phyloP scores from a whole-genome alignment of 208 protist species.

The Trypanosoma melophagium region DNA sequence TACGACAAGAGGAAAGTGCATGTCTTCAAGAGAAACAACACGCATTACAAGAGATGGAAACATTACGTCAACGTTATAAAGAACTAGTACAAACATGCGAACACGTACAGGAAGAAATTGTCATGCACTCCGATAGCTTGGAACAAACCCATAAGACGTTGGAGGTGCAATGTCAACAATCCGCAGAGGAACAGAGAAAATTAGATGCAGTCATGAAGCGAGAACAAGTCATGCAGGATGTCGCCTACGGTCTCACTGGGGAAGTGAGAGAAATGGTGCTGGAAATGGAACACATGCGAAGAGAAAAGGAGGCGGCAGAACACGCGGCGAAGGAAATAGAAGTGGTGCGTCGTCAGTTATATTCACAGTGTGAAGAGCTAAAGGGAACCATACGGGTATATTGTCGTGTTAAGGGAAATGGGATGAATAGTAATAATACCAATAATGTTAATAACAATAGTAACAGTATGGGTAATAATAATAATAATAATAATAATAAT shows the following conservation, averaged over 20 bases:
- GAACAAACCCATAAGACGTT: conserved; percentile 33
- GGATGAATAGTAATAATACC: neutral
- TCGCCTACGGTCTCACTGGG: conserved; percentile 61
- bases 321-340: conserved; percentile 54
- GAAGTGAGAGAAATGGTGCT: conserved; percentile 72
- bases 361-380: conserved; percentile 78
- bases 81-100: conserved; percentile 36
- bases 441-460: neutral
- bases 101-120: conserved; percentile 51
- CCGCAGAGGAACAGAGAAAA: conserved; percentile 17
- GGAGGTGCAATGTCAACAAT: conserved; percentile 13
- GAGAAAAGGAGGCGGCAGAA: conserved; percentile 26
- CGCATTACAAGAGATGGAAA: conserved; percentile 33
- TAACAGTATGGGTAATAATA: no score
- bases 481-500: neutral
- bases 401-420: conserved; percentile 78
- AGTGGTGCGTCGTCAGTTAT: conserved; percentile 70
- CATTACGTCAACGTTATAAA: conserved; percentile 23
- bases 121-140: conserved; percentile 47
- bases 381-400: conserved; percentile 91
- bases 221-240: conserved; percentile 57
- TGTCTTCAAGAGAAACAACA: conserved; percentile 38
- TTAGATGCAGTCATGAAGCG: conserved; percentile 44
- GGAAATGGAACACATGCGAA: conserved; percentile 50
- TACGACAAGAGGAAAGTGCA: conserved; percentile 37